Evolutionary conservation across 352 stramenopile genomes (phyloP).

Genomic region (Pilasporangium apinafurcum): DNA sequence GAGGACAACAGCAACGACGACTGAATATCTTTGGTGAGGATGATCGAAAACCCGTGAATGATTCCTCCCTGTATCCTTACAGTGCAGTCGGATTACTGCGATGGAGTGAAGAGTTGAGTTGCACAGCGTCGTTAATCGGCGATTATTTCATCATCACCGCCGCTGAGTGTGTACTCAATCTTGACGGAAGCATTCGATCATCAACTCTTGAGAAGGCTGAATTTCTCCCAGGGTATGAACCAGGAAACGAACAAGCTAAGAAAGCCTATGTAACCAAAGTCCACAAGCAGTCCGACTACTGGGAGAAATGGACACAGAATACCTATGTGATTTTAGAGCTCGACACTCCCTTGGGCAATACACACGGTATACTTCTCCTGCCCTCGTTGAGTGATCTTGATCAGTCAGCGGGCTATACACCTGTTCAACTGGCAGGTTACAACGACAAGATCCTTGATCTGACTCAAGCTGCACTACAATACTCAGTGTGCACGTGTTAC

Average conservation of each 20-base stretch:
- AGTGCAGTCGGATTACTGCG: constrained; percentile 40
- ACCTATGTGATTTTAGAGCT: constrained; percentile 66
- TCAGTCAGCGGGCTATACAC: constrained; percentile 15
- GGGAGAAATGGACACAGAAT: constrained; percentile 49
- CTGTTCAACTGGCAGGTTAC: constrained; percentile 53
- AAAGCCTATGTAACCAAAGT: constrained; percentile 25
- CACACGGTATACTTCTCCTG: constrained; percentile 24
- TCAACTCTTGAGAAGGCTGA: constrained; percentile 12
- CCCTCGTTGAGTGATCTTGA: constrained; percentile 22
- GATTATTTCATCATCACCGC: constrained; percentile 40
- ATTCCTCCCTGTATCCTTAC: constrained; percentile 38
- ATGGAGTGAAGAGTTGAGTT: constrained; percentile 36
- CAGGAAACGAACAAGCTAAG: not conserved
- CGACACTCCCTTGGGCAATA: constrained; percentile 26
- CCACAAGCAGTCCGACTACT: constrained; percentile 62
- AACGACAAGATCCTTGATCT: constrained; percentile 8
- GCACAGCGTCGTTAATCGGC: constrained; percentile 50
- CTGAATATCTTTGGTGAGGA: constrained; percentile 45
- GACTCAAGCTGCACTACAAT: constrained; percentile 16
- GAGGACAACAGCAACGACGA: constrained; percentile 8
- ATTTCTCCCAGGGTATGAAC: constrained; percentile 20
- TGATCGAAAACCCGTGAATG: constrained; percentile 22
- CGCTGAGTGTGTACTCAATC: constrained; percentile 46
- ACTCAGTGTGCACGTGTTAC: constrained; percentile 37
- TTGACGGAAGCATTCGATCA: constrained; percentile 14